A percentile compares a stretch with the other conserved stretches of the same genome.
These are phyloP conservation scores for Discostella pseudostelligera DNA, from an alignment of 108 stramenopile species.

Conservation along the genomic window DNA sequence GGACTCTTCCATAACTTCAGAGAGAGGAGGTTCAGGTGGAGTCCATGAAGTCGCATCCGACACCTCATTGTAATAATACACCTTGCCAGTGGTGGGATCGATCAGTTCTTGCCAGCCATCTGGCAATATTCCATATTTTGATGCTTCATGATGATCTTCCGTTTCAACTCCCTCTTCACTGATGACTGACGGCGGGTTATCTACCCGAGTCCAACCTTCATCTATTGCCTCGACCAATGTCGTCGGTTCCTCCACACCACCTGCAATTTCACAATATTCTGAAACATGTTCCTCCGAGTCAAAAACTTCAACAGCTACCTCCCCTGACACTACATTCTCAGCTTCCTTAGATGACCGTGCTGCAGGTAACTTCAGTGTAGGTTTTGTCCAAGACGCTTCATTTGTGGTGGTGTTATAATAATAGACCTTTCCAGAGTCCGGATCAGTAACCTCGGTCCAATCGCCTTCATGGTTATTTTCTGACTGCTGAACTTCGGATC, in stretches of 20 bases:
- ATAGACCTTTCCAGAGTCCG: constrained; percentile 51
- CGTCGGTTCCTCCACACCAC: neutral
- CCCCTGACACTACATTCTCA: neutral
- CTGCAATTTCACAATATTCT: neutral
- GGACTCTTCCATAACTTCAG: neutral
- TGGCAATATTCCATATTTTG: constrained; percentile 20
- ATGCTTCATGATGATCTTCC: neutral
- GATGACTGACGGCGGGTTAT: constrained; percentile 3
- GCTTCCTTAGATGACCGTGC: neutral
- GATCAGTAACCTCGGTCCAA: constrained; percentile 64
- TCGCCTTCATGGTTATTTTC: constrained; percentile 16
- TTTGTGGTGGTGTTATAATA: constrained; percentile 50
- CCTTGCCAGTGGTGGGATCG: constrained; percentile 47
- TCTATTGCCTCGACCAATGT: neutral
- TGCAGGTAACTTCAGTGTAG: neutral
- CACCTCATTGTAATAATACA: constrained; percentile 64
- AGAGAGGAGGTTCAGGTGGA: constrained; percentile 6
- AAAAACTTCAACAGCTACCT: constrained; percentile 2
- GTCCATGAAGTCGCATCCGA: constrained; percentile 65
- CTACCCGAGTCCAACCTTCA: neutral
- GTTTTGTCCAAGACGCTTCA: constrained; percentile 55
- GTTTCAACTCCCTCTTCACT: constrained; percentile 15
- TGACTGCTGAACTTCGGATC: neutral
- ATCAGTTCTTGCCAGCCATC: constrained; percentile 57
- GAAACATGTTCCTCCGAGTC: neutral